A percentile compares a stretch with the other conserved stretches of the same genome.
Conservation (phyloP, 225 moss, liverwort and hornwort species). For the Pseudoscleropodium purum region DNA sequence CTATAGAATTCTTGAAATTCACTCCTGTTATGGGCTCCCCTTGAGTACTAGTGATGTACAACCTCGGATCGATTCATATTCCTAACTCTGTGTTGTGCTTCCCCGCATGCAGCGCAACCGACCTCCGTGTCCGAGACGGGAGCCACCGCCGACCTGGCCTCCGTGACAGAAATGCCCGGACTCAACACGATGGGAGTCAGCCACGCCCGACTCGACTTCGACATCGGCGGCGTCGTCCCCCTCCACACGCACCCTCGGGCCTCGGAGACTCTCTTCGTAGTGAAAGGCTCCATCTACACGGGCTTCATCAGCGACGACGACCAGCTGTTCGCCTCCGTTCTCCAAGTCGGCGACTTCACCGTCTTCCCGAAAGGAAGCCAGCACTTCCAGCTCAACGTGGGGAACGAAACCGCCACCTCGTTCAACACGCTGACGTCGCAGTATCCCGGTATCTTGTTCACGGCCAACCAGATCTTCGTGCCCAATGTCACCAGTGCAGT, state of each 20-base stretch:
- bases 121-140: not conserved
- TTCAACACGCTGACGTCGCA: not conserved
- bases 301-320: not conserved
- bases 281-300: not conserved
- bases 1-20: not conserved
- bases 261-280: not conserved
- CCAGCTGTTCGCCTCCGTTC: not conserved
- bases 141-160: not conserved
- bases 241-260: not conserved
- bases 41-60: not conserved
- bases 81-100: not conserved
- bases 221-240: not conserved
- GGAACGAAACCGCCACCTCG: not conserved
- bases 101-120: not conserved
- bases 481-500: not conserved
- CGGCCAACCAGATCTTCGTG: not conserved
- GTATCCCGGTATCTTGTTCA: not conserved
- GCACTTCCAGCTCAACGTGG: not conserved
- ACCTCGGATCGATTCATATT: not conserved
- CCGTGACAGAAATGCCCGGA: not conserved
- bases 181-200: not conserved
- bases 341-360: not conserved
- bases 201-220: not conserved
- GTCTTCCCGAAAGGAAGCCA: not conserved
- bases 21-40: not conserved